Percentiles rank a stretch among this genome's conserved stretches.
These are phyloP conservation scores for Penicillium desertorum DNA, from an alignment of 495 filamentous ascomycete species.

Conservation along the genomic window DNA sequence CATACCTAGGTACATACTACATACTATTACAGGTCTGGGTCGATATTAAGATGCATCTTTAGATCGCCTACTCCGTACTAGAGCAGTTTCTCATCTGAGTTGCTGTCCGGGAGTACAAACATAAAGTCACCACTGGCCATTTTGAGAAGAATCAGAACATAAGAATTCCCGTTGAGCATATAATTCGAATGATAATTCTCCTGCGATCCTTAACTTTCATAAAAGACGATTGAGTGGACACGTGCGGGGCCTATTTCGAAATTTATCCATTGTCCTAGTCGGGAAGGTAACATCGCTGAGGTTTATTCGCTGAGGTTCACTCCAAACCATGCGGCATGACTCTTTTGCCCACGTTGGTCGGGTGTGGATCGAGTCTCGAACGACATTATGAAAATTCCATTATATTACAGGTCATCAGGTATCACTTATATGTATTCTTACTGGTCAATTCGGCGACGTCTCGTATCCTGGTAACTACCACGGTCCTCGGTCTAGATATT, in stretches of 20 bases:
- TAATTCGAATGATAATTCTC: not conserved
- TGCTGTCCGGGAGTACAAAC: not conserved
- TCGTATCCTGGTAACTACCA: conserved; percentile 44
- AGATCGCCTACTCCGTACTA: not conserved
- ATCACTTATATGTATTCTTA: conserved; percentile 18
- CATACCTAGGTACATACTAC: no score
- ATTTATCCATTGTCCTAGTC: not conserved
- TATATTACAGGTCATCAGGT: conserved; percentile 12
- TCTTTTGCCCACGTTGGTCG: not conserved
- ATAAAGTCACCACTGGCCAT: not conserved
- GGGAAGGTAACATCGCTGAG: not conserved
- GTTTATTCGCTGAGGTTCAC: not conserved
- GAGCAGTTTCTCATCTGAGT: not conserved
- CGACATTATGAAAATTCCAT: not conserved
- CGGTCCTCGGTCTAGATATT: conserved; percentile 39
- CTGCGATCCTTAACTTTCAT: not conserved
- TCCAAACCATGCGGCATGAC: not conserved
- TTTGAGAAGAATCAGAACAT: not conserved
- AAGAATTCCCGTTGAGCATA: not conserved
- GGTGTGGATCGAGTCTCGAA: not conserved
- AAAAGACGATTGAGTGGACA: no score
- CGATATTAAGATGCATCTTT: not conserved
- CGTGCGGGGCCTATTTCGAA: not conserved
- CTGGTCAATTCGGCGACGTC: conserved; percentile 24
- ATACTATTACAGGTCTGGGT: not conserved